These are phyloP conservation scores for Gentiana macrophylla DNA, from an alignment of 257 asterid genomes.

Conservation along the genomic window DNA sequence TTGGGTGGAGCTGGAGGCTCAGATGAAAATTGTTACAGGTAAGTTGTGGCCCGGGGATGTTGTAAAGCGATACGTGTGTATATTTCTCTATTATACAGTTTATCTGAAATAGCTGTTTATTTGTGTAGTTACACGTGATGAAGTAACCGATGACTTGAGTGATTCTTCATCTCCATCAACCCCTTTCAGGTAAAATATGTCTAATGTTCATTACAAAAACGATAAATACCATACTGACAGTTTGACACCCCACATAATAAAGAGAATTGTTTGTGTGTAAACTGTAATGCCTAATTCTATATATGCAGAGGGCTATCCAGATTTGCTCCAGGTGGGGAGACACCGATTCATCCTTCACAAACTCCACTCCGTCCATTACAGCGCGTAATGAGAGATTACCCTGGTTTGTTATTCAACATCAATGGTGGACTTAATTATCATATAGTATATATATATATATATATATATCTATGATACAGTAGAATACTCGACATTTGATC, in stretches of 20 bases:
- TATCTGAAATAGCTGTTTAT: background rate
- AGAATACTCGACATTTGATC: no score
- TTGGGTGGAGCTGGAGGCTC: constrained; percentile 89
- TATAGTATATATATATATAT: no score
- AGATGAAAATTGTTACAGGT: constrained; percentile 91
- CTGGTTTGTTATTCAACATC: constrained; percentile 31
- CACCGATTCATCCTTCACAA: constrained; percentile 92
- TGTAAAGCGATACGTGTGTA: no score
- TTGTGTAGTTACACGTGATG: constrained; percentile 69
- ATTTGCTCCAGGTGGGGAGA: constrained; percentile 86
- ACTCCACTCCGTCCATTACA: constrained; percentile 86
- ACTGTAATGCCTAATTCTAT: no score
- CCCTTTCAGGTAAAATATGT: constrained; percentile 51
- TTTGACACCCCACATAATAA: no score
- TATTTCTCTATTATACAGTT: no score
- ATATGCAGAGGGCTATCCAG: constrained; percentile 79
- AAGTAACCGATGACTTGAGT: constrained; percentile 63
- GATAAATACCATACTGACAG: no score
- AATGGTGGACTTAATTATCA: no score
- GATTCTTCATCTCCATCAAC: constrained; percentile 41
- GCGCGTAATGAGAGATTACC: constrained; percentile 97
- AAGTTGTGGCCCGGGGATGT: no score
- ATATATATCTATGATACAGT: no score
- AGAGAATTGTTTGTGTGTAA: no score
- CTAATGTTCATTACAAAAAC: no score